Evolutionary conservation across 805 yeast species (phyloP).

Genomic region (Starmerella tilneyi): DNA sequence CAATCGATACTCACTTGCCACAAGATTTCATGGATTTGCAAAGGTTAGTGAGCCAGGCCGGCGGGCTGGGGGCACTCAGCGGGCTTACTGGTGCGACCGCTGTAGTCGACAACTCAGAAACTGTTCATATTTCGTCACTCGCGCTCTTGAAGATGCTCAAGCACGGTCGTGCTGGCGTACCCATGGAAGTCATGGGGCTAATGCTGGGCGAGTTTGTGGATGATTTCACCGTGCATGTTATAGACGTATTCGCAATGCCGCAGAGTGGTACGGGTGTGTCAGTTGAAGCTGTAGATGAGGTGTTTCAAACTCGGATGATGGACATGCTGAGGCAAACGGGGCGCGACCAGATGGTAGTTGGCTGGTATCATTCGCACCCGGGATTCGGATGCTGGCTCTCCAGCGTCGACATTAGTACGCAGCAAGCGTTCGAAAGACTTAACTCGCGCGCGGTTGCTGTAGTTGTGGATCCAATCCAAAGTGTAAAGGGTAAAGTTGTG

Average conservation of each 20-base stretch:
- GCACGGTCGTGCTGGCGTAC: slow-evolving; percentile 74
- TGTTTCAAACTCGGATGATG: slow-evolving; percentile 98
- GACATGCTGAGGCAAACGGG: slow-evolving; percentile 98
- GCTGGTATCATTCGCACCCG: slow-evolving; percentile 99
- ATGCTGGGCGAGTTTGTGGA: slow-evolving; percentile 98
- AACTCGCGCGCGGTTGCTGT: slow-evolving; percentile 96
- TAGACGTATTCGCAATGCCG: slow-evolving; percentile 99
- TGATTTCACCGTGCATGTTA: slow-evolving; percentile 92
- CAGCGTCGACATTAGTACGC: slow-evolving; percentile 93
- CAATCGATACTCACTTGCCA: neutral
- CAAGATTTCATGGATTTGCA: slow-evolving; percentile 28
- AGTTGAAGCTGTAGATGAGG: slow-evolving; percentile 98
- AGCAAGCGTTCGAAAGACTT: slow-evolving; percentile 92
- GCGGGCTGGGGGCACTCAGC: slow-evolving; percentile 29
- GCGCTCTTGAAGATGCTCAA: slow-evolving; percentile 93
- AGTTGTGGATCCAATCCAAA: slow-evolving; percentile 95
- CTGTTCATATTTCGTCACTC: slow-evolving; percentile 89
- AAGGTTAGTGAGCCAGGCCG: slow-evolving; percentile 29
- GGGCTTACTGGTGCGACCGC: slow-evolving; percentile 48
- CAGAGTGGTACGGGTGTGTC: slow-evolving; percentile 93
- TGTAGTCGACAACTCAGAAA: slow-evolving; percentile 87
- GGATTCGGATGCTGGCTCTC: slow-evolving; percentile 99
- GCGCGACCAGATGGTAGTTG: slow-evolving; percentile 98
- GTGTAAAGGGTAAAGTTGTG: slow-evolving; percentile 97
- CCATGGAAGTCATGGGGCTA: slow-evolving; percentile 90